Evolutionary conservation across 257 asterid genomes (phyloP), one percentile per base, ranked within the genome.

Genomic region (Nicotiana noctiflora): DNA sequence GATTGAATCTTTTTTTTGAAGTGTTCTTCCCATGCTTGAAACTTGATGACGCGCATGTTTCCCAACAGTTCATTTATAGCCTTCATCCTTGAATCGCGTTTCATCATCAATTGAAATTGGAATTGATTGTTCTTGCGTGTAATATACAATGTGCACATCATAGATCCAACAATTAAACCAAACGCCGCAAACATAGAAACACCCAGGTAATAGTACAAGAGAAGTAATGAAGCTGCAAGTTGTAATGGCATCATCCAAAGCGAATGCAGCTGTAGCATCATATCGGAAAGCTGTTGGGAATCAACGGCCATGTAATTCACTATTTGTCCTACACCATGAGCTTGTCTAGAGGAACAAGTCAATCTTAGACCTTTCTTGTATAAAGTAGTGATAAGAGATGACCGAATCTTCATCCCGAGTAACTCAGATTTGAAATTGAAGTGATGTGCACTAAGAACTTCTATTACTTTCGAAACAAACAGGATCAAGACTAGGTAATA

Each of bases 21-120:
- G 64, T 91, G 91, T 63, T 91, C 92, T 75, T 93, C 97, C 97
- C 97, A 93, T 6, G 94, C 97, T 63, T 93, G 97, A 55, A 93
- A 91, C 81, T 90, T 93, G 79, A 93, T 90, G 51, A 91, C 97
- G 0, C 94, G 85, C 93, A 93, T 88, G 52, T 90, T 79, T 65
- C 83, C 90, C 3, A 93, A 89, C 84, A 91, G 23, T 66, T 91
- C 97, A 5, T 86, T 91, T 2, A 90, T 90, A 18, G 90, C 89
- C 77, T 90, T 91, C 92, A 93, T 86, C 86, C 97, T 89, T 18
- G n/a, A 68, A 44, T 93, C 97, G 23, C 94, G 90, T 40, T 74
- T 84, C 80, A 1, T 74, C 94, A 89, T 91, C 76, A 91, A n/a
- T 15, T 88, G 80, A 65, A 86, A 85, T 84, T 90, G 96, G 82